Percentiles rank a stretch among this genome's conserved stretches.
These are phyloP conservation scores for Russula earlei DNA, from an alignment of 768 basidiomycete genomes.

Conservation along the genomic window DNA sequence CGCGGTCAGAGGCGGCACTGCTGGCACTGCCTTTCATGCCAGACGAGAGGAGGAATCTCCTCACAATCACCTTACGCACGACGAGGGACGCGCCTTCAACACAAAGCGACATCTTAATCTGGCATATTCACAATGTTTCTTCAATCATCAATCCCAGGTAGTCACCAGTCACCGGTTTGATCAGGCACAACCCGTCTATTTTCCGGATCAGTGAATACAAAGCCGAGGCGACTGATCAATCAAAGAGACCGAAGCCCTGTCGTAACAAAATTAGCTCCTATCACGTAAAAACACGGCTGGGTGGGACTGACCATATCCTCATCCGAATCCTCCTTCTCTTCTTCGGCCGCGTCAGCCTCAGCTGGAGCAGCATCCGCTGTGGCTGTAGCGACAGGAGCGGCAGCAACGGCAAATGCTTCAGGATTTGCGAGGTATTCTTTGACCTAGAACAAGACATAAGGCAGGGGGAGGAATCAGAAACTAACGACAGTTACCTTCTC, in stretches of 20 bases:
- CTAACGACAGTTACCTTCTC: conserved; percentile 59
- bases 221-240: conserved; percentile 35
- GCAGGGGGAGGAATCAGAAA: conserved; percentile 21
- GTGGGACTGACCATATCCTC: conserved; percentile 69
- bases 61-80: background rate
- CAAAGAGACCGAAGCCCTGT: conserved; percentile 92
- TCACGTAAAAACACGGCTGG: background rate
- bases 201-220: background rate
- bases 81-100: too few species aligned
- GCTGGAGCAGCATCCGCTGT: conserved; percentile 47
- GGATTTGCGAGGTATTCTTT: conserved; percentile 98
- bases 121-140: background rate
- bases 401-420: conserved; percentile 88
- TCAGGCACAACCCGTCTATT: background rate
- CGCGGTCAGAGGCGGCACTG: background rate
- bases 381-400: conserved; percentile 48
- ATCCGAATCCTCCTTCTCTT: conserved; percentile 77
- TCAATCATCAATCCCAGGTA: background rate
- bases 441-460: conserved; percentile 42
- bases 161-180: background rate
- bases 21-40: background rate
- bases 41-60: too few species aligned
- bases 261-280: conserved; percentile 7
- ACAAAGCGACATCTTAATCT: background rate
- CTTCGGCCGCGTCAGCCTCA: conserved; percentile 55